Conservation (phyloP, 192 early-diverging fungal species). For the Umbelopsis ramanniana region DNA sequence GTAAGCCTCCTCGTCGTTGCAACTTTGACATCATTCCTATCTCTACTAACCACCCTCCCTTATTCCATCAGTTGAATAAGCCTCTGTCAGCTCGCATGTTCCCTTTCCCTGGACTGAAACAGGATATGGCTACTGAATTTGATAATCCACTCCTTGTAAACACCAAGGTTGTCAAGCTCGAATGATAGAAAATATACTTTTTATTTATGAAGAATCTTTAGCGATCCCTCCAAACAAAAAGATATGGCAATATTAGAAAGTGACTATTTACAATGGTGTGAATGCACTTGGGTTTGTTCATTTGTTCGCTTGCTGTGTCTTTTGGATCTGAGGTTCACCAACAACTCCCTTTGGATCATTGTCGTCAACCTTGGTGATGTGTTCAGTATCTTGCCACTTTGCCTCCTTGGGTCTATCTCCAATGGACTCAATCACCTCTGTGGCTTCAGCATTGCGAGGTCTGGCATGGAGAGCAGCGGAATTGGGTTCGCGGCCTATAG, state of each 20-base stretch:
- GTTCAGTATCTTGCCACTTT: constrained; percentile 19
- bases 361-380: background rate
- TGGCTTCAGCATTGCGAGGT: background rate
- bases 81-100: constrained; percentile 28
- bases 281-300: background rate
- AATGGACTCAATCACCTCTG: constrained; percentile 14
- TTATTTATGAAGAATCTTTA: background rate
- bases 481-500: constrained; percentile 3
- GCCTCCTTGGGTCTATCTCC: constrained; percentile 12
- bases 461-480: constrained; percentile 12
- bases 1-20: background rate
- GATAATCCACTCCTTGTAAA: constrained; percentile 27
- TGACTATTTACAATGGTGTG: background rate
- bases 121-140: constrained; percentile 17
- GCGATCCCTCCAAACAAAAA: background rate
- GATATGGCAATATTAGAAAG: background rate
- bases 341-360: constrained; percentile 6
- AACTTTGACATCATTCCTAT: background rate
- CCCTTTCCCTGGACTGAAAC: background rate
- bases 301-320: background rate
- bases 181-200: background rate
- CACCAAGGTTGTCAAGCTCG: constrained; percentile 23
- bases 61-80: constrained; percentile 18
- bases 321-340: constrained; percentile 5
- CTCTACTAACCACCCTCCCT: background rate